Base-by-base conservation (phyloP, 345 rosid species). In the Sonneratia caseolaris region DNA sequence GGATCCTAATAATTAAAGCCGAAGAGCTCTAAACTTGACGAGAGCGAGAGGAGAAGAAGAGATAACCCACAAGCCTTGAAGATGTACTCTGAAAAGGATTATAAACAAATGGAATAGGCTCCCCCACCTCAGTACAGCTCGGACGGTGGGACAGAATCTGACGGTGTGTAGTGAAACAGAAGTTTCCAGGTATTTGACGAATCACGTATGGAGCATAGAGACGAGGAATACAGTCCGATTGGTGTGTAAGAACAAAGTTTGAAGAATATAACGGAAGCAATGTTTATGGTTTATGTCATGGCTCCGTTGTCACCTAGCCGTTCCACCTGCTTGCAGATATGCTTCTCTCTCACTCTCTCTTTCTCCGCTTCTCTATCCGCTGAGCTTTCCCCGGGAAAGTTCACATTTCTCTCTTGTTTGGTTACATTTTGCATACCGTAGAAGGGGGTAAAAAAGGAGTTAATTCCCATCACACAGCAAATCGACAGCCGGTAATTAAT, bases 271-370 rank as follows among this genome's bases (percentile, higher is more conserved):
- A 47, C 2, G 13, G 51, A 47, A 5, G 51, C 51, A 27, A 27
- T 27, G 32, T 27, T 27, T 19, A 18, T 19, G 18, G 59, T 53
- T 53, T 15, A 53, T 53, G 59, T 53, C 59, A 53, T 53, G 59
- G 59, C 22, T 19, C 59, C n/a, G 64, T 57, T 57, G 64, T 57
- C 64, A 57, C 13, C 21, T n/a, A n/a, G 32, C 64, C 64, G 24
- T 4, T n/a, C 59, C 22, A 21, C 59, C 19, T 53, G 59, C 22
- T 19, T 21, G 51, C 13, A 47, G 14, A 37, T 42, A 38, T 66
- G 69, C 69, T 38, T 37, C 43, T 37, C 43, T 66, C 69, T 66
- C 69, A 37, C 7, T 66, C 69, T 37, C 69, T 38, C 10, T 35
- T 4, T 36, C 3, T 40, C 43, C 43, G 18, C n/a, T 22, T 57